Base-by-base conservation (phyloP, 192 early-diverging fungal genomes). In the Linnemannia hyalina region DNA sequence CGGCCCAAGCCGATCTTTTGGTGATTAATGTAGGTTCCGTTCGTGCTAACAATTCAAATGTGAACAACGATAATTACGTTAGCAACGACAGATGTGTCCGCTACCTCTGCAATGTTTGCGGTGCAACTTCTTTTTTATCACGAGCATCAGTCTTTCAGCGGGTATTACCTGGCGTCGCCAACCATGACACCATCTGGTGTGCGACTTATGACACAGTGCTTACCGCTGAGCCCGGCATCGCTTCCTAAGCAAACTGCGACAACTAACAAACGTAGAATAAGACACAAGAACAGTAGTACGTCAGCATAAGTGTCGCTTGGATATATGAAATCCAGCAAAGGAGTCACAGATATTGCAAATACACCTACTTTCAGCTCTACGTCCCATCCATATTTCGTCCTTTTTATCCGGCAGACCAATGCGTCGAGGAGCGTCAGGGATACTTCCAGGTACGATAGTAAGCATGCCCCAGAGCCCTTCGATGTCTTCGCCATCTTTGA, bases 11-110 rank as follows among this genome's bases (percentile, higher is more conserved):
- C 76, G 38, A 83, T 40, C 60, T 73, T 77, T 22, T 70, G 7
- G 1, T n/a, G 26, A 44, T 83, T 83, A 46, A 83, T 49, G 13
- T 68, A 78, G 35, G 82, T 74, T 1, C 82, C 76, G 23, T 74
- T 83, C 9, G 11, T 1, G 32, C 76, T 76, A 77, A 15, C 16
- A 73, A 49, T 52, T 52, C 20, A 22, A 20, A 16, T 6, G 18
- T 4, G 5, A 20, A 52, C 18, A 2, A 18, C 5, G 16, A 52
- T 52, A 52, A 52, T 18, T 52, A 22, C 3, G 16, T 52, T 16
- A 52, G 20, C 18, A 52, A 5, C 5, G 5, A 20, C 22, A 22
- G 16, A 2, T 46, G 44, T 13, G 3, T 20, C 49, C 47, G 0
- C 16, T 1, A 22, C 16, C 16, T 22, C 0, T 20, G 49, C 18